Evolutionary conservation across 768 basidiomycete species (phyloP).

Genomic region (Kwoniella dendrophila): DNA sequence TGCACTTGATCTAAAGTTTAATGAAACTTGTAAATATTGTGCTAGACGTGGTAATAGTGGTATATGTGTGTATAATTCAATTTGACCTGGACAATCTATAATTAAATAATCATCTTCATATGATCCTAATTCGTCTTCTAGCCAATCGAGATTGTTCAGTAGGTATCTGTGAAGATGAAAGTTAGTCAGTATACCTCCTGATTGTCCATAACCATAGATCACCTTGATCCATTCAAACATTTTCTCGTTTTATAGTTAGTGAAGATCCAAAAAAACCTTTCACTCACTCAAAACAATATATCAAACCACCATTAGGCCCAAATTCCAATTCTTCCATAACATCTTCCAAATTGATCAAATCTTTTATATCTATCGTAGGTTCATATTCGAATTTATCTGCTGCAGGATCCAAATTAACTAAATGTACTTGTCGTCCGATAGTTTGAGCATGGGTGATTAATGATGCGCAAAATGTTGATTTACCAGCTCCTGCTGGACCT

Average conservation of each 20-base stretch:
- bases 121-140: constrained; percentile 91
- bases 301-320: constrained; percentile 94
- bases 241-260: not conserved
- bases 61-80: constrained; percentile 97
- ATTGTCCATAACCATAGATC: not conserved
- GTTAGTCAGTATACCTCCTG: not conserved
- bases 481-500: constrained; percentile 98
- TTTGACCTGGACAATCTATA: constrained; percentile 65
- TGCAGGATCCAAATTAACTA: constrained; percentile 97
- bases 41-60: constrained; percentile 91
- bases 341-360: constrained; percentile 88
- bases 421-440: constrained; percentile 79
- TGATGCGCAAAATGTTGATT: constrained; percentile 87
- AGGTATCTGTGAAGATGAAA: constrained; percentile 70
- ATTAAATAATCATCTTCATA: constrained; percentile 89
- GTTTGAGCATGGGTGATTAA: constrained; percentile 85
- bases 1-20: constrained; percentile 84
- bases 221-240: too few relatives aligned
- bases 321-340: constrained; percentile 93
- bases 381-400: constrained; percentile 90
- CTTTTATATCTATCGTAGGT: constrained; percentile 89
- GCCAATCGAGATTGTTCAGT: constrained; percentile 95
- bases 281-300: constrained; percentile 98
- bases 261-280: not conserved
- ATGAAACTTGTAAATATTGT: constrained; percentile 63